phyloP scores from a whole-genome alignment of 352 stramenopile genomes.

The Phytophthora ramorum region DNA sequence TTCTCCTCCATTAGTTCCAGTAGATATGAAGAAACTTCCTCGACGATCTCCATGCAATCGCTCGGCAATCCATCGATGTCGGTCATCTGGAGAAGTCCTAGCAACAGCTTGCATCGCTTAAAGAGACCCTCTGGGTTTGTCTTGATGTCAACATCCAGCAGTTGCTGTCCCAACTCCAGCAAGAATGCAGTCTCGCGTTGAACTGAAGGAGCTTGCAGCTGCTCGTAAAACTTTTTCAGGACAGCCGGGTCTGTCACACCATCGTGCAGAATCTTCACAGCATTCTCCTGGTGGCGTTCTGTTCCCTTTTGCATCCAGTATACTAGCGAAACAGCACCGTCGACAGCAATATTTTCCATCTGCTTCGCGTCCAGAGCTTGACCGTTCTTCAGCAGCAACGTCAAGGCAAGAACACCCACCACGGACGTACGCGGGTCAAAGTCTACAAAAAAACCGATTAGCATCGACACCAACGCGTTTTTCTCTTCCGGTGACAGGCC shows the following conservation, averaged over 20 bases:
- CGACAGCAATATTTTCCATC: constrained; percentile 79
- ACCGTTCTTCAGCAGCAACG: constrained; percentile 69
- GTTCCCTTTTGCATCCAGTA: constrained; percentile 90
- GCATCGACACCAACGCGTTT: constrained; percentile 65
- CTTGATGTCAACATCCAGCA: constrained; percentile 70
- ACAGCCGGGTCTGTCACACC: constrained; percentile 53
- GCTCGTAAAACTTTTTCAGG: constrained; percentile 65
- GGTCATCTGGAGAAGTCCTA: constrained; percentile 56
- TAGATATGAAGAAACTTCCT: constrained; percentile 66
- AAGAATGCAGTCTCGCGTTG: constrained; percentile 72
- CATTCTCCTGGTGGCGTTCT: constrained; percentile 83
- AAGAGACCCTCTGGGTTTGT: constrained; percentile 62
- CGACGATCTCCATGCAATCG: constrained; percentile 66
- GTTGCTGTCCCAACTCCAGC: constrained; percentile 66
- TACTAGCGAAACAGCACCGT: constrained; percentile 70
- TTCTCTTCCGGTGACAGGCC: constrained; percentile 60
- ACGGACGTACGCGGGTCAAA: constrained; percentile 77
- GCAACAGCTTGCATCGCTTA: constrained; percentile 72
- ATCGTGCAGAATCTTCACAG: constrained; percentile 75
- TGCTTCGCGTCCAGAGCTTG: constrained; percentile 59
- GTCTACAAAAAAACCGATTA: constrained; percentile 79
- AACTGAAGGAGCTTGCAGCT: constrained; percentile 56
- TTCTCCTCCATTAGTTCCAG: constrained; percentile 43
- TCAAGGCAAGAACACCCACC: constrained; percentile 73
- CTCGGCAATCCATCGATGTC: constrained; percentile 48